These are phyloP conservation scores for Cymodocea nodosa DNA, from an alignment of 116 monocot genomes.

Conservation along the genomic window DNA sequence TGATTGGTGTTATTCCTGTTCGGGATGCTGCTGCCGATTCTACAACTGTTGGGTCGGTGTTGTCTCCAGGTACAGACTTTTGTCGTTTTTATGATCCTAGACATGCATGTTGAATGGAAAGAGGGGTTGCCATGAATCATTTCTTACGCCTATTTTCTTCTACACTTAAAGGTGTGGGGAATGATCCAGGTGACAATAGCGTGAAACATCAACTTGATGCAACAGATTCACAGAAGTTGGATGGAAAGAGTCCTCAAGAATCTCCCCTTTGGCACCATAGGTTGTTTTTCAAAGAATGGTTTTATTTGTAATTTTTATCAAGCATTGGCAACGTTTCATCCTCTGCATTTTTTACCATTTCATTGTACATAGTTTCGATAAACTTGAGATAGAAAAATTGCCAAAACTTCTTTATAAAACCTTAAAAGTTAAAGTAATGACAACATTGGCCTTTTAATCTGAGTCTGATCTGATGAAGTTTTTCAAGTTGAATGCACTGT, in stretches of 20 bases:
- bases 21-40: slow-evolving; percentile 41
- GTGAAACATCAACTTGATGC: slow-evolving; percentile 32
- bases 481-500: no score
- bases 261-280: slow-evolving; percentile 85
- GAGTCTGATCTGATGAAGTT: no score
- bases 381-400: no score
- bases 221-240: slow-evolving; percentile 60
- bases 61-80: slow-evolving; percentile 42
- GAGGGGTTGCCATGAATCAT: not conserved
- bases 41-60: slow-evolving; percentile 24
- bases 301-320: no score
- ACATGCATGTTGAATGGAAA: not conserved
- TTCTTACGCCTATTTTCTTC: not conserved
- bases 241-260: slow-evolving; percentile 61
- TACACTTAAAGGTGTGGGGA: slow-evolving; percentile 27
- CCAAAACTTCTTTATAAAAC: no score
- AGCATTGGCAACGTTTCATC: no score
- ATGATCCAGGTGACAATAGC: slow-evolving; percentile 45
- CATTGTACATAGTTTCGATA: no score
- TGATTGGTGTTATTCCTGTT: slow-evolving; percentile 88
- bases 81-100: slow-evolving; percentile 1
- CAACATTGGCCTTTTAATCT: no score
- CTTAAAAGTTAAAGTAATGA: no score
- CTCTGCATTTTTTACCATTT: no score
- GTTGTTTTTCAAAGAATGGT: slow-evolving; percentile 15